phyloP scores from a whole-genome alignment of 2,329 filamentous ascomycete genomes.

The Fusarium irregulare region DNA sequence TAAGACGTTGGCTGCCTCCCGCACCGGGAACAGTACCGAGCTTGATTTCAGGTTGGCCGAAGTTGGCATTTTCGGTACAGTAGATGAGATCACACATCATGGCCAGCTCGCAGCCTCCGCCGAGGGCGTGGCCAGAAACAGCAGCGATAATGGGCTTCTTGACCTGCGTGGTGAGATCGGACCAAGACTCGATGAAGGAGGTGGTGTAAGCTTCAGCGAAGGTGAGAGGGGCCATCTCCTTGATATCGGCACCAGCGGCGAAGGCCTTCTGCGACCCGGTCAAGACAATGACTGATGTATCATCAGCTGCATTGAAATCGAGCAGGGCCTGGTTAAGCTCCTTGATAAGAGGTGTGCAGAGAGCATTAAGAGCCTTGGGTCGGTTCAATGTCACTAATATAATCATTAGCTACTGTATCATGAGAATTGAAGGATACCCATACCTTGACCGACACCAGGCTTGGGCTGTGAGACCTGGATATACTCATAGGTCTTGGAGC shows the following conservation, averaged over 20 bases:
- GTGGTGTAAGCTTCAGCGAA: conserved; percentile 88
- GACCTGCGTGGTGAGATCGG: conserved; percentile 80
- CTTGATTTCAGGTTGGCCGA: conserved; percentile 98
- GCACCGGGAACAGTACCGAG: conserved; percentile 92
- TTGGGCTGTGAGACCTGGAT: conserved; percentile 85
- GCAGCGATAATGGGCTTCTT: conserved; percentile 96
- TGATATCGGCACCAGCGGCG: conserved; percentile 96
- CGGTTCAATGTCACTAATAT: conserved; percentile 86
- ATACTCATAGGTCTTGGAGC: conserved; percentile 76
- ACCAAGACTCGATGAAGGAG: conserved; percentile 97
- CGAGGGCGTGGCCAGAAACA: conserved; percentile 93
- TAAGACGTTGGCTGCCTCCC: conserved; percentile 90
- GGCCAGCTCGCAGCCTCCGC: conserved; percentile 94
- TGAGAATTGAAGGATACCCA: conserved; percentile 27
- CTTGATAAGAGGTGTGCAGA: conserved; percentile 88
- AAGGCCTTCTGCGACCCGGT: conserved; percentile 93
- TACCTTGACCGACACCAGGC: conserved; percentile 92
- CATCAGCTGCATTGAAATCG: conserved; percentile 75
- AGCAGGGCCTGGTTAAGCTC: conserved; percentile 86
- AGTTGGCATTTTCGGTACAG: conserved; percentile 85
- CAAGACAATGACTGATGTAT: conserved; percentile 81
- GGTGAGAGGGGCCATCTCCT: conserved; percentile 95
- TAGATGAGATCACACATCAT: conserved; percentile 98
- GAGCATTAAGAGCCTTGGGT: conserved; percentile 93
- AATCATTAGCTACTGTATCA: conserved; percentile 1